Base-by-base conservation (phyloP, 2,329 filamentous ascomycete species). In the Fusarium chlamydosporum region DNA sequence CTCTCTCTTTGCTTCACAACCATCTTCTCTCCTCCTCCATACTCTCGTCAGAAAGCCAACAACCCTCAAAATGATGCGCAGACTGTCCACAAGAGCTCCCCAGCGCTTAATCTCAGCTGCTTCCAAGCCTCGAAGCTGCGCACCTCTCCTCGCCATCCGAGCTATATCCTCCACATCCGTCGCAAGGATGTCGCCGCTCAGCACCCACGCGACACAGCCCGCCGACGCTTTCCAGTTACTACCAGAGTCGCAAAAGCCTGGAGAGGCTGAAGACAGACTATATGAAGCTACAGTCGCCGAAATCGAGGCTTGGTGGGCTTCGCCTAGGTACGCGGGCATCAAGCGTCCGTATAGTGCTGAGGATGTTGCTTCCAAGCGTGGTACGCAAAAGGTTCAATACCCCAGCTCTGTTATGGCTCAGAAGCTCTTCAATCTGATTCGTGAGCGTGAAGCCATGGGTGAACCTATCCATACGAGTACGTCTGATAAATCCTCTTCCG, bases 351-450 rank as follows among this genome's bases (percentile, higher is more conserved):
- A 98, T 79, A 91, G 91, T 18, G 92, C 94, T 2, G 92, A 91
- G 74, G 94, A 97, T 81, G 91, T 99, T 7, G 95, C 97, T 65
- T 94, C 91, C 80, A 98, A 98, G 84, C 87, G 96, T 65, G 96
- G 96, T 11, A 91, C 93, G 8, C 86, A 97, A 71, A 89, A 93
- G 75, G 92, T 97, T 77, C 88, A 87, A 51, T 98, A 97, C 73
- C 92, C 96, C 1, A 97, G 94, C 81, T 97, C 94, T 15, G 82
- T 97, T 66, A 97, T 97, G 92, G 96, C 95, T 1, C 87, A 93
- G 76, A 98, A 99, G 82, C 86, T 99, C 7, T 99, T 97, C 82
- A 91, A 96, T 78, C 81, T 98, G 72, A 84, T 99, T 56, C 90
- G 91, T 69, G 90, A 96, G 80, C 87, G 92, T 68, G 87, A 89